These are phyloP conservation scores for Colletotrichum sp. DNA, from an alignment of 2,329 filamentous ascomycete species.

Conservation along the genomic window DNA sequence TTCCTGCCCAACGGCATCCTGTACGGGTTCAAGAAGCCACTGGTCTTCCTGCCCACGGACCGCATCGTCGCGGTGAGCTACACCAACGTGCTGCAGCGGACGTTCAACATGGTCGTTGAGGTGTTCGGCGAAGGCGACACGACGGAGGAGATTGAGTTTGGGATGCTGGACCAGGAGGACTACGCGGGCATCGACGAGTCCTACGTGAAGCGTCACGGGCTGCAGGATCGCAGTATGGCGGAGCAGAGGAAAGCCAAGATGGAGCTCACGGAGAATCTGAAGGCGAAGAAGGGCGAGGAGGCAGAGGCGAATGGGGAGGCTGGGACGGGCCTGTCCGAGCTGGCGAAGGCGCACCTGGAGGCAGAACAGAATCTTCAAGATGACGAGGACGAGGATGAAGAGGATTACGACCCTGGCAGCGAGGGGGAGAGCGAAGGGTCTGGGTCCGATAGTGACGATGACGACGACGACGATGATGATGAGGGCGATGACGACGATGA, in stretches of 20 bases:
- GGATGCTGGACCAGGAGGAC: slow-evolving; percentile 74
- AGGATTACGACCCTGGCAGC: slow-evolving; percentile 69
- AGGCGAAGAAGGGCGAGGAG: slow-evolving; percentile 48
- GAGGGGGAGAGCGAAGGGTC: slow-evolving; percentile 65
- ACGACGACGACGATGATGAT: slow-evolving; percentile 44
- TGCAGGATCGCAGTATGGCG: slow-evolving; percentile 73
- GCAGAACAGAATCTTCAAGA: slow-evolving; percentile 60
- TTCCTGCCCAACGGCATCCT: slow-evolving; percentile 71
- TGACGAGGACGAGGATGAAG: slow-evolving; percentile 68
- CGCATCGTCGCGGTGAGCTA: slow-evolving; percentile 69
- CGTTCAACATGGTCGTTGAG: slow-evolving; percentile 72
- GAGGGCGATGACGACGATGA: slow-evolving; percentile 37
- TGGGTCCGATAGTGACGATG: slow-evolving; percentile 57
- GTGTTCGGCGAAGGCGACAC: slow-evolving; percentile 55
- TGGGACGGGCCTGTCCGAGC: slow-evolving; percentile 49
- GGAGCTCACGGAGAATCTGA: slow-evolving; percentile 64
- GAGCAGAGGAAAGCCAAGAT: slow-evolving; percentile 70
- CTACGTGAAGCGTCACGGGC: slow-evolving; percentile 65
- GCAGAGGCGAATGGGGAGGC: slow-evolving; percentile 35
- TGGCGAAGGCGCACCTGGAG: slow-evolving; percentile 55
- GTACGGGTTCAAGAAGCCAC: slow-evolving; percentile 74
- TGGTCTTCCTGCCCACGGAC: slow-evolving; percentile 67
- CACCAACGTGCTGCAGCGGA: slow-evolving; percentile 70
- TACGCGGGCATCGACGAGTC: slow-evolving; percentile 66
- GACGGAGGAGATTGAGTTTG: slow-evolving; percentile 69